A percentile compares a stretch with the other conserved stretches of the same genome.
Evolutionary conservation across 495 filamentous ascomycete genomes (phyloP).

Genomic region (Penicillium roqueforti): DNA sequence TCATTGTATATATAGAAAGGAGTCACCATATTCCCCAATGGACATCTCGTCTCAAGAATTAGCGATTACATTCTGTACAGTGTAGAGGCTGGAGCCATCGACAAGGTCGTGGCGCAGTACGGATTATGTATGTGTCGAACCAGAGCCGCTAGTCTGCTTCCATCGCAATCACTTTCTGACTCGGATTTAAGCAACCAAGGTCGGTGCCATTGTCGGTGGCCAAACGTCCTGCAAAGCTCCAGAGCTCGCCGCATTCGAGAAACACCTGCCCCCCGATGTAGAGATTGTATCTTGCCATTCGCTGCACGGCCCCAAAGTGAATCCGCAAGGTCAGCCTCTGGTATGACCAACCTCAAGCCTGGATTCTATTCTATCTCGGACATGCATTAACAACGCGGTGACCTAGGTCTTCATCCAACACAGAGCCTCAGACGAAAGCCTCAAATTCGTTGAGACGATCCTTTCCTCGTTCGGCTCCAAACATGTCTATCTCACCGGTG

Average conservation of each 20-base stretch:
- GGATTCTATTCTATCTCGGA: slow-evolving; percentile 2
- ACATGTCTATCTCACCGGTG: slow-evolving; percentile 78
- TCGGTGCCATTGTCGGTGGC: slow-evolving; percentile 89
- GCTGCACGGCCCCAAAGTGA: slow-evolving; percentile 87
- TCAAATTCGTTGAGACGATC: slow-evolving; percentile 72
- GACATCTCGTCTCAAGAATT: slow-evolving; percentile 86
- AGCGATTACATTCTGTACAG: slow-evolving; percentile 98
- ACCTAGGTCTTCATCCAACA: slow-evolving; percentile 81
- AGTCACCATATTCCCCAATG: slow-evolving; percentile 73
- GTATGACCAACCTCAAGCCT: slow-evolving; percentile 39
- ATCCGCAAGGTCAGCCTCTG: slow-evolving; percentile 81
- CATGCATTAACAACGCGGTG: slow-evolving; percentile 13
- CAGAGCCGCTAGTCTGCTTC: slow-evolving; percentile 5
- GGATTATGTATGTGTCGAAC: slow-evolving; percentile 73
- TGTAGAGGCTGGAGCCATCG: slow-evolving; percentile 89
- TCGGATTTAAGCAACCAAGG: slow-evolving; percentile 70
- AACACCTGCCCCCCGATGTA: slow-evolving; percentile 80
- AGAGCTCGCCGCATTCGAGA: slow-evolving; percentile 90
- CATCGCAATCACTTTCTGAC: slow-evolving; percentile 25
- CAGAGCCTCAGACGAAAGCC: slow-evolving; percentile 71
- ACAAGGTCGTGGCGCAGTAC: slow-evolving; percentile 75
- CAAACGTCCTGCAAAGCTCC: slow-evolving; percentile 98
- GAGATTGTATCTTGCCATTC: slow-evolving; percentile 97
- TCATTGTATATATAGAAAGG: slow-evolving; percentile 44
- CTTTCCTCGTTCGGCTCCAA: slow-evolving; percentile 78